Percentiles rank a stretch among this genome's conserved stretches.
Evolutionary conservation across 2,329 filamentous ascomycete species (phyloP).

Genomic region (Cercospora sesami): DNA sequence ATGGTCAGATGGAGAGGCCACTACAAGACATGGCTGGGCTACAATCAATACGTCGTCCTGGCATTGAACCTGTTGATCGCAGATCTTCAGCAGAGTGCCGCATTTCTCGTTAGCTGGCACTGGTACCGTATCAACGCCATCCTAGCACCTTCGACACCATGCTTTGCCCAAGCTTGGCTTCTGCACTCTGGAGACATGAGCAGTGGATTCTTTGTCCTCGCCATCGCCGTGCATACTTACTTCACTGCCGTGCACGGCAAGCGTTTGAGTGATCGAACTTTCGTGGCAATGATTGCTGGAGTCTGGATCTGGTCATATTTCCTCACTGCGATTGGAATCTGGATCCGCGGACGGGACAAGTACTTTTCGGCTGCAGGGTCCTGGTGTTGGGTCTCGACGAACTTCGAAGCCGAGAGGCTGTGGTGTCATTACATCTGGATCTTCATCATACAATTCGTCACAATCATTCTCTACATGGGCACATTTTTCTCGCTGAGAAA

Average conservation of each 20-base stretch:
- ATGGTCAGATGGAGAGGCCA: slow-evolving; percentile 37
- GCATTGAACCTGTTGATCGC: slow-evolving; percentile 69
- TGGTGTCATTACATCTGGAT: slow-evolving; percentile 66
- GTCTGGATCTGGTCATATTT: slow-evolving; percentile 63
- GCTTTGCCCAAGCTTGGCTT: slow-evolving; percentile 68
- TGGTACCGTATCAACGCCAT: slow-evolving; percentile 60
- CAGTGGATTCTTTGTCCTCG: slow-evolving; percentile 65
- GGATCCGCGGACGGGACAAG: slow-evolving; percentile 43
- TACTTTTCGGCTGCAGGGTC: slow-evolving; percentile 61
- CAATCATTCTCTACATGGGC: slow-evolving; percentile 51
- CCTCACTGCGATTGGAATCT: slow-evolving; percentile 56
- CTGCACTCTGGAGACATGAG: slow-evolving; percentile 66
- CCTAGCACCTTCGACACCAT: slow-evolving; percentile 55
- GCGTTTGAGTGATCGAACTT: slow-evolving; percentile 51
- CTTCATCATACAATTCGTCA: slow-evolving; percentile 56
- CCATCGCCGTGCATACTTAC: slow-evolving; percentile 67
- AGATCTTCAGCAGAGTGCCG: slow-evolving; percentile 65
- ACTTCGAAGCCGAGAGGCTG: slow-evolving; percentile 51
- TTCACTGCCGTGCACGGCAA: slow-evolving; percentile 60
- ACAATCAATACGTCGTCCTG: slow-evolving; percentile 68
- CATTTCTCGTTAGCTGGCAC: slow-evolving; percentile 63
- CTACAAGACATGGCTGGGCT: slow-evolving; percentile 36
- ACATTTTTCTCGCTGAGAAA: slow-evolving; percentile 36
- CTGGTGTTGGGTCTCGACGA: slow-evolving; percentile 67
- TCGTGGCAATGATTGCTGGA: slow-evolving; percentile 52